These are phyloP conservation scores for Mycena vulgaris DNA, from an alignment of 768 basidiomycete genomes.

Conservation along the genomic window DNA sequence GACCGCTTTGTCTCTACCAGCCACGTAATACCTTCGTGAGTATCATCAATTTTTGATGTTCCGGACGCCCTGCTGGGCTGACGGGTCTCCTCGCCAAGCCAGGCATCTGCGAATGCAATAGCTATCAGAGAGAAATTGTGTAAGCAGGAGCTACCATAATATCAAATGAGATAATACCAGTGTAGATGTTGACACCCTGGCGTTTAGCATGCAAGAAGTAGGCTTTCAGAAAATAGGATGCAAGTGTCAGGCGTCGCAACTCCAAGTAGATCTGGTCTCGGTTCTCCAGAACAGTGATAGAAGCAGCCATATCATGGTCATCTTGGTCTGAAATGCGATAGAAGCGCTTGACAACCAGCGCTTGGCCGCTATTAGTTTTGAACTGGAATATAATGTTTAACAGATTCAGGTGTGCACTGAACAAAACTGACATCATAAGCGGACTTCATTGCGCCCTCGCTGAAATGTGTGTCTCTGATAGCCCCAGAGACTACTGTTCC, in stretches of 20 bases:
- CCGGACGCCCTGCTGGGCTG: constrained; percentile 23
- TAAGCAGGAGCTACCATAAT: not conserved
- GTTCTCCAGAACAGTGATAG: not conserved
- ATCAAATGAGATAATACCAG: not conserved
- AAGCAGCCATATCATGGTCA: not conserved
- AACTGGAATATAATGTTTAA: not conserved
- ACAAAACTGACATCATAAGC: constrained; percentile 2
- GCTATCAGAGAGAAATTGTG: not conserved
- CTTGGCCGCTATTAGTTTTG: constrained; percentile 6
- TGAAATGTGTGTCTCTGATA: not conserved
- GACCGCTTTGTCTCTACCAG: constrained; percentile 30
- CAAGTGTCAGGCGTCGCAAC: not conserved
- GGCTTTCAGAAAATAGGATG: not conserved
- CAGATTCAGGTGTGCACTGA: not conserved
- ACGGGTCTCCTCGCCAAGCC: not conserved
- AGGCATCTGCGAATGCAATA: constrained; percentile 1
- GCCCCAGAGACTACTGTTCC: not conserved
- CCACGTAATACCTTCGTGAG: constrained; percentile 32
- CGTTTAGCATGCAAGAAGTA: not conserved
- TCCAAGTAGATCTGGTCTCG: not conserved
- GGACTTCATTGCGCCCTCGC: constrained; percentile 2
- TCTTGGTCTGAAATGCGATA: not conserved
- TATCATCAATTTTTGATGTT: not conserved
- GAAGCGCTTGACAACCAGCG: constrained; percentile 5
- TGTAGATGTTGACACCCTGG: not conserved